Conservation (phyloP, 371 early-diverging fungal genomes). For the Fennellomyces sp. region DNA sequence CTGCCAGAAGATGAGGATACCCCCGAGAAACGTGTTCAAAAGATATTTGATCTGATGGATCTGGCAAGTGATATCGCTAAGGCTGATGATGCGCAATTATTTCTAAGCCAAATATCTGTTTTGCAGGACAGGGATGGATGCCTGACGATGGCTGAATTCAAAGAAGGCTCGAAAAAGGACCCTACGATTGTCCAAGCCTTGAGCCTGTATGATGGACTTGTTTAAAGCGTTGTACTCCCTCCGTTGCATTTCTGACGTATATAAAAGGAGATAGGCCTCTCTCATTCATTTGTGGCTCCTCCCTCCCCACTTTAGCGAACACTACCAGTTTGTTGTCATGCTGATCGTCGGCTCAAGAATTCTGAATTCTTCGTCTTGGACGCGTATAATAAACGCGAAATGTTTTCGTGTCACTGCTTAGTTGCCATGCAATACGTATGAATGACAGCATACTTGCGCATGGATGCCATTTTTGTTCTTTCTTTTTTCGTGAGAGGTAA, state of each 20-base stretch:
- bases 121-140: conserved; percentile 74
- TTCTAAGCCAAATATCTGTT: background rate
- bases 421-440: no score
- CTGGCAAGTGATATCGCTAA: conserved; percentile 48
- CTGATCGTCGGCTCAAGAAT: no score
- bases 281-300: background rate
- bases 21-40: conserved; percentile 90
- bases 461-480: no score
- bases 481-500: no score
- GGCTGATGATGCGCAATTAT: no score
- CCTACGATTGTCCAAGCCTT: conserved; percentile 90
- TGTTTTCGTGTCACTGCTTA: no score
- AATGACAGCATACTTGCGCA: no score
- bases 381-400: no score
- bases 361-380: no score
- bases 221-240: conserved; percentile 37
- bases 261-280: background rate
- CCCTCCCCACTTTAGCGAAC: no score
- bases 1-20: conserved; percentile 91
- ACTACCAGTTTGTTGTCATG: no score
- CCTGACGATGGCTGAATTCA: conserved; percentile 85
- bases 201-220: conserved; percentile 84
- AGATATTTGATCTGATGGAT: conserved; percentile 92
- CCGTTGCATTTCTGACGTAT: background rate
- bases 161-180: conserved; percentile 87